Evolutionary conservation across 345 rosid species (phyloP), one percentile per base, ranked within the genome.

Genomic region (Acer negundo): DNA sequence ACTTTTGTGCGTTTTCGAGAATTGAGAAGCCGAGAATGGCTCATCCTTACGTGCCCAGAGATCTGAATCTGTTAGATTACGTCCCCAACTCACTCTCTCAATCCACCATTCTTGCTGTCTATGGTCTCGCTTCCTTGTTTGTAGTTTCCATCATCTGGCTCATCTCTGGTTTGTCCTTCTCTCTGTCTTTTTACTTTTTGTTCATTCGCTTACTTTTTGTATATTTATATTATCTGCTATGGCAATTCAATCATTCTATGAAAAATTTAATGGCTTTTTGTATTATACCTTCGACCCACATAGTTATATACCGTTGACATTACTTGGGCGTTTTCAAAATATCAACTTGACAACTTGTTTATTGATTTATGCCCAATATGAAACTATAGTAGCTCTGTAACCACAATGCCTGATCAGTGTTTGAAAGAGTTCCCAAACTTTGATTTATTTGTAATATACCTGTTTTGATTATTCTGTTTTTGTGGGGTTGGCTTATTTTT

Each of bases 31-130:
- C 70, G 61, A 26, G 20, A 51, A 62, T 70, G 69, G 17, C 51
- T 12, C 97, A 95, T 84, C 97, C 98, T 0, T 95, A 93, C 80
- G 81, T 88, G 62, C 98, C 98, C 8, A 85, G 82, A 79, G 99
- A 95, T 90, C 89, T 93, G 73, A 73, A 85, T 46, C 89, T 95
- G 9, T 85, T 85, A 0, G 98, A 85, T 35, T 93, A 85, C 69
- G 93, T 88, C 6, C 92, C 99, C 2, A 79, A 77, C 10, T 66
- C 78, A 20, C 91, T 95, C 83, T 73, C 96, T 24, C 86, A 86
- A 80, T 89, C 91, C 59, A 62, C 88, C 67, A 93, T 95, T 76
- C 59, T 92, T 65, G 71, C 81, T 26, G 83, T 85, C 84, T 95
- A 74, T 78, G 87, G 77, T 55, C 10, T 53, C 69, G 47, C 87